Percentiles rank a stretch among this genome's conserved stretches.
phyloP scores from a whole-genome alignment of 495 filamentous ascomycete genomes.

The Daldinia concentrica region DNA sequence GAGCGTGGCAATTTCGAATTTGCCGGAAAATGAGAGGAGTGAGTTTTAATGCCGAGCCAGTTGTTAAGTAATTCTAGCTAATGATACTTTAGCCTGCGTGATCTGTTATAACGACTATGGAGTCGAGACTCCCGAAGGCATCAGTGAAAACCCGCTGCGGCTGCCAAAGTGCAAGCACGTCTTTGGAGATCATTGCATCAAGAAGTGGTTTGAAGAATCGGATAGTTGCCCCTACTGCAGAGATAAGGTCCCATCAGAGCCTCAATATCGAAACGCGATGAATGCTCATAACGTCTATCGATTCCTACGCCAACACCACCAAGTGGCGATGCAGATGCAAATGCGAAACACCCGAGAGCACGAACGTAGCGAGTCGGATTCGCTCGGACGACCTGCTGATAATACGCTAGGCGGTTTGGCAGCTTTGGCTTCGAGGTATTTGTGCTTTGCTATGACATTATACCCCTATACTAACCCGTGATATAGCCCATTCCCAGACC shows the following conservation, averaged over 20 bases:
- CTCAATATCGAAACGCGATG: constrained; percentile 33
- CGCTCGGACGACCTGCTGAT: constrained; percentile 9
- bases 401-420: constrained; percentile 5
- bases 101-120: constrained; percentile 69
- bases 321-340: constrained; percentile 18
- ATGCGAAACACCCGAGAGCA: constrained; percentile 18
- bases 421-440: constrained; percentile 31
- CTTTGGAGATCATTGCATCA: constrained; percentile 68
- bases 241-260: constrained; percentile 63
- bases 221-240: constrained; percentile 68
- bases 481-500: constrained; percentile 26
- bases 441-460: neutral
- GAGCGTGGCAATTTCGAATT: constrained; percentile 51
- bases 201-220: constrained; percentile 67
- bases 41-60: constrained; percentile 42
- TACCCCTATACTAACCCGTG: constrained; percentile 6
- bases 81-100: constrained; percentile 54
- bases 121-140: constrained; percentile 59
- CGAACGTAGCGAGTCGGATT: constrained; percentile 24
- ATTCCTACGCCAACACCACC: constrained; percentile 40
- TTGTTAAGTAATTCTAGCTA: constrained; percentile 10
- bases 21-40: constrained; percentile 60
- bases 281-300: constrained; percentile 34
- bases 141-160: constrained; percentile 59
- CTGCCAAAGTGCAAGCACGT: constrained; percentile 67